These are phyloP conservation scores for Trichomonascaceae sp. DNA, from an alignment of 1,139 yeast species.

Conservation along the genomic window DNA sequence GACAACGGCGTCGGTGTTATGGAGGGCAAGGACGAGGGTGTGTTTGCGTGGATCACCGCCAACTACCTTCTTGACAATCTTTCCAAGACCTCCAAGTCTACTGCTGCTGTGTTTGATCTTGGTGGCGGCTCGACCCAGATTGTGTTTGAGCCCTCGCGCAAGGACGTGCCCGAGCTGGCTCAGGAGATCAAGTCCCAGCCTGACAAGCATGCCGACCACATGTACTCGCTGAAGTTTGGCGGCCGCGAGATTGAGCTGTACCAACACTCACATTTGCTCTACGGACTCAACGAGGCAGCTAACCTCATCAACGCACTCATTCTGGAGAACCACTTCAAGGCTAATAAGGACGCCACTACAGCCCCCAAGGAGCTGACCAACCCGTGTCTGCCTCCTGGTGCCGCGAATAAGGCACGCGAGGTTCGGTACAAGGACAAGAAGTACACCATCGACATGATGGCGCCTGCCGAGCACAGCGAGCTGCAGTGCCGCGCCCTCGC, in stretches of 20 bases:
- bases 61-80: constrained; percentile 86
- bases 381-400: constrained; percentile 83
- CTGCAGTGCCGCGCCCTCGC: constrained; percentile 78
- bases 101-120: constrained; percentile 93
- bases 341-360: constrained; percentile 1
- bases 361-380: constrained; percentile 30
- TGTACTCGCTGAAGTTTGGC: constrained; percentile 69
- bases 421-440: constrained; percentile 37
- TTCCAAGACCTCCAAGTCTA: constrained; percentile 53
- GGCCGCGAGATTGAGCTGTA: constrained; percentile 69
- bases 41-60: constrained; percentile 97
- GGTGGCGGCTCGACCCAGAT: constrained; percentile 99
- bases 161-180: constrained; percentile 38
- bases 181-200: not conserved
- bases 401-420: constrained; percentile 31
- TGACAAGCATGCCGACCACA: constrained; percentile 54
- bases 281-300: constrained; percentile 91
- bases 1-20: constrained; percentile 71
- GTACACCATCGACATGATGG: constrained; percentile 50
- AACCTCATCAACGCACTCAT: constrained; percentile 52
- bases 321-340: constrained; percentile 12
- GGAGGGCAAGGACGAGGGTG: constrained; percentile 97
- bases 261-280: constrained; percentile 91
- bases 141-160: constrained; percentile 82
- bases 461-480: constrained; percentile 52